Conservation (phyloP, 352 stramenopile genomes). For the Phytophthora meadii region DNA sequence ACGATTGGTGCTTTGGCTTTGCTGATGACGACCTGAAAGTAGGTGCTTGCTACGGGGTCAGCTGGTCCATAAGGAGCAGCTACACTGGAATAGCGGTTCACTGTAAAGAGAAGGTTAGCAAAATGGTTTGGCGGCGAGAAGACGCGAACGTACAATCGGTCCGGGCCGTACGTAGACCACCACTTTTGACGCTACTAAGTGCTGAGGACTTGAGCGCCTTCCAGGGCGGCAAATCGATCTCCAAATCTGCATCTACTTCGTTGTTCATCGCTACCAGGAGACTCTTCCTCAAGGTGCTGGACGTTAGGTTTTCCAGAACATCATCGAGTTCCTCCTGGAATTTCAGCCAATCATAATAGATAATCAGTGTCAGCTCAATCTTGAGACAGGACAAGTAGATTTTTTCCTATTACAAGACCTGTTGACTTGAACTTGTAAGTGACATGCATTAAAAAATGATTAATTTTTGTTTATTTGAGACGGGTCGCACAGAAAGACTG, state of each 20-base stretch:
- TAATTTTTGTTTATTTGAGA: too few species aligned
- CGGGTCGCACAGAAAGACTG: too few species aligned
- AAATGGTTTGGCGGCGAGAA: background rate
- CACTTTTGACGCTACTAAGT: conserved; percentile 18
- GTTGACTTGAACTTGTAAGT: too few species aligned
- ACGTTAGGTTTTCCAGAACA: background rate
- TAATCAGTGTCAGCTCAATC: too few species aligned
- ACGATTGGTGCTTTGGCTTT: conserved; percentile 69
- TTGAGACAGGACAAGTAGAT: too few species aligned
- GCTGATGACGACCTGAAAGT: conserved; percentile 72
- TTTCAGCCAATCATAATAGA: too few species aligned
- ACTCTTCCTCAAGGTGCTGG: background rate
- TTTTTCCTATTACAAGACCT: too few species aligned
- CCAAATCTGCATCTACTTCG: conserved; percentile 12
- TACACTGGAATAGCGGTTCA: conserved; percentile 56
- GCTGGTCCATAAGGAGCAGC: conserved; percentile 59
- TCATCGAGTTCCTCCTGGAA: too few species aligned
- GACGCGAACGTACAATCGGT: conserved; percentile 27
- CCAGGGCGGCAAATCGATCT: conserved; percentile 18
- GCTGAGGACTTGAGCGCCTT: conserved; percentile 33
- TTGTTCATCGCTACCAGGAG: conserved; percentile 9
- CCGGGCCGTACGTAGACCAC: conserved; percentile 17
- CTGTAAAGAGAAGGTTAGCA: conserved; percentile 11
- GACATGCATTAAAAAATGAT: too few species aligned
- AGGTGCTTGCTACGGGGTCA: conserved; percentile 56